These are phyloP conservation scores for Talaromyces wortmannii DNA, from an alignment of 495 filamentous ascomycete genomes.

Conservation along the genomic window DNA sequence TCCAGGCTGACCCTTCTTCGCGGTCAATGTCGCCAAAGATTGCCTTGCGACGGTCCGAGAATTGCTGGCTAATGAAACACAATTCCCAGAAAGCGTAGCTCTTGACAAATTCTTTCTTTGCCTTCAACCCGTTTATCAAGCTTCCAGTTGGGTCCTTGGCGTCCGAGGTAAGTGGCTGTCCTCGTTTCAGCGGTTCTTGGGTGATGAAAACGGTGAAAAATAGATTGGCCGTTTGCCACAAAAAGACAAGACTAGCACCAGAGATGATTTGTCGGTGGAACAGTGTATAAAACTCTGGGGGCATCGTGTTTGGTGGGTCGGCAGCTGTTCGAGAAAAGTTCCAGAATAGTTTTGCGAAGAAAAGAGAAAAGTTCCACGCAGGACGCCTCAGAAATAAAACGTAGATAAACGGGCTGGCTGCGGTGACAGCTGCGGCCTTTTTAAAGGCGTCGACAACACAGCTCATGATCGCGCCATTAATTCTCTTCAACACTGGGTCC, in stretches of 20 bases:
- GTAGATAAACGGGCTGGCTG: conserved; percentile 50
- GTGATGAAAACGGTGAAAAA: conserved; percentile 73
- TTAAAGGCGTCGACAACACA: conserved; percentile 26
- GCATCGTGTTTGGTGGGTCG: conserved; percentile 43
- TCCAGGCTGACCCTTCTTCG: conserved; percentile 69
- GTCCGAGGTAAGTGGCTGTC: conserved; percentile 72
- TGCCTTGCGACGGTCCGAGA: conserved; percentile 62
- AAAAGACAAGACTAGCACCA: conserved; percentile 56
- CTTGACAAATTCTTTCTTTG: conserved; percentile 43
- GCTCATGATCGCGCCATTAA: conserved; percentile 18
- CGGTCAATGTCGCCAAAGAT: conserved; percentile 91
- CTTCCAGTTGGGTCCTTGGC: conserved; percentile 90
- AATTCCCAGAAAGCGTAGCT: conserved; percentile 91
- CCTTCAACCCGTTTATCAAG: conserved; percentile 73
- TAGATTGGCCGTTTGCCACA: conserved; percentile 69
- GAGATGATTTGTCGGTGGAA: conserved; percentile 55
- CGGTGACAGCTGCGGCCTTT: conserved; percentile 35
- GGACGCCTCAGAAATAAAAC: conserved; percentile 51
- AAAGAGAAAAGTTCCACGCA: conserved; percentile 61
- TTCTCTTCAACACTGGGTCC: conserved; percentile 22
- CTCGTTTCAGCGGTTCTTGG: conserved; percentile 74
- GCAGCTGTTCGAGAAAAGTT: conserved; percentile 64
- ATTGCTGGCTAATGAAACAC: conserved; percentile 66
- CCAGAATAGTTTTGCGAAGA: conserved; percentile 63
- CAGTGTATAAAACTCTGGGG: conserved; percentile 50